phyloP scores from a whole-genome alignment of 192 early-diverging fungal species.

The Podila epicladia region DNA sequence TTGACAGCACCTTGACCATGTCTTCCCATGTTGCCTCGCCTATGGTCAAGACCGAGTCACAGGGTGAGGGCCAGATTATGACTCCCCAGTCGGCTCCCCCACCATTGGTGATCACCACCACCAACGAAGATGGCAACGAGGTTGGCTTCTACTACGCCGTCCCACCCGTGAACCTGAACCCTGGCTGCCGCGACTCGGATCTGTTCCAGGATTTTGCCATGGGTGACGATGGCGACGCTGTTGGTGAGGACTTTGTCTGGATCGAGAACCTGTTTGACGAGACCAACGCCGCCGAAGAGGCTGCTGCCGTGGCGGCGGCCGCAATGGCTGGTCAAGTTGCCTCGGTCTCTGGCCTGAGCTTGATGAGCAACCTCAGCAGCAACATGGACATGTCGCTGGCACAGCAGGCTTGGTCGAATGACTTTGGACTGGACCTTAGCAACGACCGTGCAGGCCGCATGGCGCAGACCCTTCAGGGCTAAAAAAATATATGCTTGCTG shows the following conservation, averaged over 20 bases:
- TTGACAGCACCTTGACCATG: slow-evolving; percentile 34
- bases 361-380: no score
- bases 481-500: no score
- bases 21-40: slow-evolving; percentile 16
- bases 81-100: not conserved
- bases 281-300: not conserved
- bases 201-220: slow-evolving; percentile 45
- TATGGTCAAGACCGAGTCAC: not conserved
- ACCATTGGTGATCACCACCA: slow-evolving; percentile 26
- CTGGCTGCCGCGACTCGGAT: slow-evolving; percentile 30
- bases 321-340: not conserved
- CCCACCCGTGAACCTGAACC: slow-evolving; percentile 41
- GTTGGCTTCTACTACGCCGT: slow-evolving; percentile 40
- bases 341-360: no score
- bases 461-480: no score
- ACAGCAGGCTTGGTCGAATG: no score
- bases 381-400: no score
- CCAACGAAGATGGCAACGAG: slow-evolving; percentile 30
- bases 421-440: no score
- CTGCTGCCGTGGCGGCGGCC: not conserved
- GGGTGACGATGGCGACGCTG: slow-evolving; percentile 20
- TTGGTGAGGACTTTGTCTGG: slow-evolving; percentile 47
- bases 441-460: no score
- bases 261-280: slow-evolving; percentile 47
- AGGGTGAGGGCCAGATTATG: not conserved